These are phyloP conservation scores for Cynara cardunculus DNA, from an alignment of 129 eudicot genomes.

Conservation along the genomic window DNA sequence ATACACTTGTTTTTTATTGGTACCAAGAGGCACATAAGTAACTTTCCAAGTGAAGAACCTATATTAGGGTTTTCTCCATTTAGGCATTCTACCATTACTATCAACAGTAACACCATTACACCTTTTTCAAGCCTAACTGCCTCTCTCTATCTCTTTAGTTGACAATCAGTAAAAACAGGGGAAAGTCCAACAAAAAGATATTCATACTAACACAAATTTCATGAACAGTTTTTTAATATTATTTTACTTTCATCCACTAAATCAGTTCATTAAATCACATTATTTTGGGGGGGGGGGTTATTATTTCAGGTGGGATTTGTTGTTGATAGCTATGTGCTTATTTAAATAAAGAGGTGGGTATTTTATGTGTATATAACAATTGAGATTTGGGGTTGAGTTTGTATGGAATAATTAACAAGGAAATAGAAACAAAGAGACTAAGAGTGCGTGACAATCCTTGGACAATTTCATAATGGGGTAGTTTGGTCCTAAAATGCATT, in stretches of 20 bases:
- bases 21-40: slow-evolving; percentile 5
- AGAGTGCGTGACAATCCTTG: too few species aligned
- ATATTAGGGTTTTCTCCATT: not conserved
- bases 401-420: not conserved
- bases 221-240: not conserved
- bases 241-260: not conserved
- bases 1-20: not conserved
- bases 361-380: too few species aligned
- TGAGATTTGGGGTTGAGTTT: not conserved
- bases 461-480: too few species aligned
- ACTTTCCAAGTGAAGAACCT: not conserved
- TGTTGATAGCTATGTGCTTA: not conserved
- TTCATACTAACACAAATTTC: not conserved
- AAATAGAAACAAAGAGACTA: not conserved
- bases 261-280: not conserved
- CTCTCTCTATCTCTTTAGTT: not conserved
- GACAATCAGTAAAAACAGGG: not conserved
- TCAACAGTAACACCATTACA: too few species aligned
- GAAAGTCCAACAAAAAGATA: not conserved
- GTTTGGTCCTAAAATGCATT: too few species aligned
- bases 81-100: too few species aligned
- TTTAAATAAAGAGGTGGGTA: too few species aligned
- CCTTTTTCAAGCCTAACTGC: not conserved
- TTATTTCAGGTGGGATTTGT: not conserved
- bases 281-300: not conserved